phyloP scores from a whole-genome alignment of 1,284 basidiomycete genomes.

The Ustilago curta region DNA sequence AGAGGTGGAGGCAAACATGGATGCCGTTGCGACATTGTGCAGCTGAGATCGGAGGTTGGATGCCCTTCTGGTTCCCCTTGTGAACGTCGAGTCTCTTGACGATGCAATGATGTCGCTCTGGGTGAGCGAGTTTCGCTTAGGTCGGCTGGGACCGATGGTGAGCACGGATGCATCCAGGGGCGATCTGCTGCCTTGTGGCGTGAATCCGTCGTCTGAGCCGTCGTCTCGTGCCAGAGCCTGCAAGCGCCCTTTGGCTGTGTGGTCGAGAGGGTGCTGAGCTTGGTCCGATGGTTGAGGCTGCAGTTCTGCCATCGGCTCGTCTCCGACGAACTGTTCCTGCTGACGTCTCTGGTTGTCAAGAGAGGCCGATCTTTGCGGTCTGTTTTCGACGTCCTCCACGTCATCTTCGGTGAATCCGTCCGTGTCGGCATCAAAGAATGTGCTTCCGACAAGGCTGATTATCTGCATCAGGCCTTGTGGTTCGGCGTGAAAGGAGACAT shows the following conservation, averaged over 20 bases:
- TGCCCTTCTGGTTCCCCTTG: slow-evolving; percentile 4
- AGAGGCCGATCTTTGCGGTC: not conserved
- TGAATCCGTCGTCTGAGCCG: slow-evolving; percentile 29
- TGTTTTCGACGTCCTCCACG: slow-evolving; percentile 14
- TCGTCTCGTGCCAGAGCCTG: slow-evolving; percentile 28
- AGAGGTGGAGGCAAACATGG: slow-evolving; percentile 13
- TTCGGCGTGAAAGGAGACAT: slow-evolving; percentile 39
- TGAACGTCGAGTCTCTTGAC: slow-evolving; percentile 14
- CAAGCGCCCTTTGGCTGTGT: slow-evolving; percentile 29
- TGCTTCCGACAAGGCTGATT: slow-evolving; percentile 61
- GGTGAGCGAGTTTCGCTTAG: slow-evolving; percentile 24
- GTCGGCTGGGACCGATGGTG: slow-evolving; percentile 30
- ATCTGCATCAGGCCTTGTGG: slow-evolving; percentile 62
- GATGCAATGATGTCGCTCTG: slow-evolving; percentile 36
- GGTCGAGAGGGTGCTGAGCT: slow-evolving; percentile 5
- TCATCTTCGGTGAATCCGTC: slow-evolving; percentile 46
- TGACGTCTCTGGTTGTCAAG: not conserved
- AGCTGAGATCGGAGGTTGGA: slow-evolving; percentile 32
- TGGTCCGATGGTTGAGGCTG: not conserved
- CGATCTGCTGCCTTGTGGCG: slow-evolving; percentile 47
- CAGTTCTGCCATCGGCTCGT: not conserved
- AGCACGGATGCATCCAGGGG: slow-evolving; percentile 42
- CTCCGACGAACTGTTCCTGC: not conserved
- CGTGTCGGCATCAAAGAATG: slow-evolving; percentile 56
- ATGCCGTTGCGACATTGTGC: slow-evolving; percentile 21